Evolutionary conservation across 768 basidiomycete species (phyloP), one percentile per base, ranked within the genome.

Genomic region (Phanerodontia chrysosporium): DNA sequence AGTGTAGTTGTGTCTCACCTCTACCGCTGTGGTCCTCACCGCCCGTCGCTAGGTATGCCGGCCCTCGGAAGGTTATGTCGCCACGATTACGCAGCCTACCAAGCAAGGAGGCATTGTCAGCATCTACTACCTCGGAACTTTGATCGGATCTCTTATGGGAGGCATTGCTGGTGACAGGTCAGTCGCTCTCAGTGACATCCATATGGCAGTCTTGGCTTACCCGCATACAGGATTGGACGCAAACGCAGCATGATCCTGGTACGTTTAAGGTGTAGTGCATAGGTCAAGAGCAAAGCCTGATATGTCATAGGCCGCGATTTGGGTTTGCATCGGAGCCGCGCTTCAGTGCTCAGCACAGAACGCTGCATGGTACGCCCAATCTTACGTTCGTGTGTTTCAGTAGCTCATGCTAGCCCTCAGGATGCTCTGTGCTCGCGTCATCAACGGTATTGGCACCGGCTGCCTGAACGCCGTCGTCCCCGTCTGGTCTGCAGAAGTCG

Each of bases 401-500:
- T 46, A 24, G 35, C 53, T 46, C 21, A 32, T 2, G 21, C 24
- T 22, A 16, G 13, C 32, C 55, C 25, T n/a, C 53, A 78, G 77
- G 76, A 78, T 79, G 75, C 70, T 74, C 21, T 76, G 76, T 53
- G 76, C 77, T 2, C 75, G 77, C 35, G 65, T 79, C 24, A 70
- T 79, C 49, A 77, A 76, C 61, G 78, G 75, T 21, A 75, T 78
- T 24, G 77, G 78, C 45, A 79, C 78, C 9, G 78, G 78, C 2
- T 69, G 69, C 63, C 66, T 79, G 48, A 79, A 78, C 55, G 76
- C 75, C 12, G 75, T 78, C 51, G 77, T 78, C 2, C 77, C 77
- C 0, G 76, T 78, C 1, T 77, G 77, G 76, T 75, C 73, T 51
- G 77, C 77, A 2, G 76, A 78, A 60, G 76, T 78, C 2, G 76